Base-by-base conservation (phyloP, 202 grass and related monocot species). In the Setaria italica region DNA sequence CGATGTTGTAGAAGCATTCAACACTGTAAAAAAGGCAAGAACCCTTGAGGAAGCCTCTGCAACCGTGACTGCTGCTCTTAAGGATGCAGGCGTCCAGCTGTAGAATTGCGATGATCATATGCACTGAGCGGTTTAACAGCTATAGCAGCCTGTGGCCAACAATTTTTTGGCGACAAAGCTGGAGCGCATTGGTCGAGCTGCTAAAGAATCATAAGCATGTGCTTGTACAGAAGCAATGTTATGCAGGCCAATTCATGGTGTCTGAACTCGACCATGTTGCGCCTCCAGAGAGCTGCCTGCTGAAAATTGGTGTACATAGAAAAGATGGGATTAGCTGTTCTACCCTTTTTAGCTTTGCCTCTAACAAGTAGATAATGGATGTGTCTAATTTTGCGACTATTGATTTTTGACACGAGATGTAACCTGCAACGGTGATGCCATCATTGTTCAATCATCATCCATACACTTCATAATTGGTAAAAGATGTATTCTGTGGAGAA, bases 31-130 rank as follows among this genome's bases (percentile, higher is more conserved):
- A 58, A 98, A 98, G 86, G 84, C 91, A 74, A 87, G 95, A 79
- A 98, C 95, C 42, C 91, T 98, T 0, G 95, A 98, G 87, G 95
- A 98, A 73, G 95, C 95, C 59, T 98, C 95, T 42, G 95, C 91
- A 16, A 84, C 84, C 0, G 84, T 98, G 43, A 90, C 90, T 80
- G 89, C 95, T 34, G 95, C 91, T 41, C 91, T 95, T 59, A 91
- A 82, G 79, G 76, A 80, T 80, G 95, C 91, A 62, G 95, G 95
- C 32, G 84, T 95, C 70, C 81, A 55, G 87, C 48, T 82, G 72
- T 90, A 91, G 87, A 83, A 62, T 20, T 76, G 67, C 32, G 65
- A 82, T 55, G 11, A 34, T 85, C 48, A 77, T 86, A 74, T 70
- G 35, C 20, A 10, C 8, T 20, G 25, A 56, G 35, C 1, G 67